Conservation (phyloP, 2,329 filamentous ascomycete species). For the Pestalotiopsis sp. region DNA sequence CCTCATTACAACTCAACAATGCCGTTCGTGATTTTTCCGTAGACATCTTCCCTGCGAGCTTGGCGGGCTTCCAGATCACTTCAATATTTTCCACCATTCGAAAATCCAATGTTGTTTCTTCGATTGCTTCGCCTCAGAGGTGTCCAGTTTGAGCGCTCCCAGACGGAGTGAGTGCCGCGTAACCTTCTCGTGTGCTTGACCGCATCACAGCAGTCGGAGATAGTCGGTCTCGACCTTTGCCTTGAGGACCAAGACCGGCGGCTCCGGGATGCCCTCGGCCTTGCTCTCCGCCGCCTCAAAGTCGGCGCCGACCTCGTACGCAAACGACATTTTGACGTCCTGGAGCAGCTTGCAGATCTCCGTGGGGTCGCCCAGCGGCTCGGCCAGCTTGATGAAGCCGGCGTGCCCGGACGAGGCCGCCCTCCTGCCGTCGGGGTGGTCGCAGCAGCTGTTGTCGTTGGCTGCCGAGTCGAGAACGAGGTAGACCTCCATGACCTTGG, state of each 20-base stretch:
- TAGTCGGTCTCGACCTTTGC: slow-evolving; percentile 19
- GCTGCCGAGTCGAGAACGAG: slow-evolving; percentile 30
- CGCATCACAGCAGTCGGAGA: slow-evolving; percentile 7
- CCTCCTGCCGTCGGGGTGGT: not conserved
- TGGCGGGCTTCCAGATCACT: too few relatives aligned
- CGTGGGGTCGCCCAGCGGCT: slow-evolving; percentile 11
- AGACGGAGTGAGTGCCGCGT: not conserved
- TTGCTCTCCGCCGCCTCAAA: slow-evolving; percentile 21
- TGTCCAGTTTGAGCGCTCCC: not conserved
- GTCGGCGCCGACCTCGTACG: slow-evolving; percentile 28
- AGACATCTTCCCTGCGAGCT: too few relatives aligned
- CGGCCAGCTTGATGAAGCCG: slow-evolving; percentile 13
- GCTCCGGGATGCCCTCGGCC: slow-evolving; percentile 14
- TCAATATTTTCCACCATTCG: too few relatives aligned
- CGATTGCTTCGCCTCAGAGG: too few relatives aligned
- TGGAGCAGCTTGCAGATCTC: slow-evolving; percentile 23
- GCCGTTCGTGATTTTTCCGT: too few relatives aligned
- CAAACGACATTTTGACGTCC: slow-evolving; percentile 30
- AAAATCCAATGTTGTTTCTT: too few relatives aligned
- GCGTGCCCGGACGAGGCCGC: not conserved
- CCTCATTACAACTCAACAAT: too few relatives aligned
- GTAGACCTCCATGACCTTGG: slow-evolving; percentile 37
- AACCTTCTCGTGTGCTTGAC: not conserved
- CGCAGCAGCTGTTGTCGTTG: too few relatives aligned
- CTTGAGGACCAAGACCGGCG: slow-evolving; percentile 30